These are phyloP conservation scores for Rhizopus delemar DNA, from an alignment of 371 early-diverging fungal genomes.

Conservation along the genomic window DNA sequence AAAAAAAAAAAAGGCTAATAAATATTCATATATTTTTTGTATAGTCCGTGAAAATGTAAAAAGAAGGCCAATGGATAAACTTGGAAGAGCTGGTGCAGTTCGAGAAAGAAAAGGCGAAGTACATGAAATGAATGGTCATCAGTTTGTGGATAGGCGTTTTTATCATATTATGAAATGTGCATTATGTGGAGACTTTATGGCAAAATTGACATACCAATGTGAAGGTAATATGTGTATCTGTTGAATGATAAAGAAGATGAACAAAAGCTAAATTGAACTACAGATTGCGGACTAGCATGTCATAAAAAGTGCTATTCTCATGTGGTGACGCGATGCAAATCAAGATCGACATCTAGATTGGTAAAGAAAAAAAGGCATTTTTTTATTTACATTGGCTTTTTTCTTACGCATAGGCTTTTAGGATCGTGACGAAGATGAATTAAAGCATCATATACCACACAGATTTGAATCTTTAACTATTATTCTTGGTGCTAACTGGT, in stretches of 20 bases:
- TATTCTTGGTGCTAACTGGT: constrained; percentile 80
- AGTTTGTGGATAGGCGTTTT: constrained; percentile 78
- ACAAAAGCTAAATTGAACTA: neutral
- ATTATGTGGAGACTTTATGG: constrained; percentile 85
- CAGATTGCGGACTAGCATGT: constrained; percentile 91
- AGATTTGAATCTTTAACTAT: constrained; percentile 77
- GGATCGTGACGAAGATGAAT: constrained; percentile 61
- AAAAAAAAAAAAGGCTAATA: neutral
- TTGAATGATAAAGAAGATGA: no score
- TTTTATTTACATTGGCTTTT: no score
- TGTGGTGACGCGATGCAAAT: constrained; percentile 89
- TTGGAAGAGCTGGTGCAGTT: constrained; percentile 85
- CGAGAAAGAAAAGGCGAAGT: constrained; percentile 79
- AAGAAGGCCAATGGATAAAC: constrained; percentile 64
- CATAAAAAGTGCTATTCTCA: constrained; percentile 87
- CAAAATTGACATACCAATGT: constrained; percentile 86
- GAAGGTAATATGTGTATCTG: constrained; percentile 58
- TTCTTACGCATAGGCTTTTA: constrained; percentile 7
- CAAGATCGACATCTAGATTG: constrained; percentile 54
- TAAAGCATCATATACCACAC: constrained; percentile 92
- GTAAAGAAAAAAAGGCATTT: constrained; percentile 7
- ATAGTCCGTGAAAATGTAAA: constrained; percentile 38
- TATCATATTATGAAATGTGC: constrained; percentile 95
- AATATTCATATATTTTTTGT: neutral
- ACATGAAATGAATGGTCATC: constrained; percentile 84